phyloP scores from a whole-genome alignment of 2,329 filamentous ascomycete genomes.

The Aspergillus carbonarius region DNA sequence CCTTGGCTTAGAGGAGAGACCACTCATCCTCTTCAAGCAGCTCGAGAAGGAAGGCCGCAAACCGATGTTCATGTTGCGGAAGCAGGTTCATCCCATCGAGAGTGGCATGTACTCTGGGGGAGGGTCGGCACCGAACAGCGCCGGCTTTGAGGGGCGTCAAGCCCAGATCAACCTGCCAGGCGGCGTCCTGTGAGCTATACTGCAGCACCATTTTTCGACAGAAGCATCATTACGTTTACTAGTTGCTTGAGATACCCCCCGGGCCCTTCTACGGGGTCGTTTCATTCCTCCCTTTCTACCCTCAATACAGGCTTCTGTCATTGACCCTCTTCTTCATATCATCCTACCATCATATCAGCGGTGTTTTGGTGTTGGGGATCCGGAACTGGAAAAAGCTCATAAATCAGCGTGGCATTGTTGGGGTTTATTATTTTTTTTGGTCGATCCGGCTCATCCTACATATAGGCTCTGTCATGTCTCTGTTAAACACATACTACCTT shows the following conservation, averaged over 20 bases:
- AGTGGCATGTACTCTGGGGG: slow-evolving; percentile 22
- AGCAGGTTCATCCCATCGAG: slow-evolving; percentile 57
- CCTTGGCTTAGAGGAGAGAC: slow-evolving; percentile 86
- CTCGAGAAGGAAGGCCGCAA: slow-evolving; percentile 96
- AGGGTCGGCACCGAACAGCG: slow-evolving; percentile 32
- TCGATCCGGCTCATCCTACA: background rate
- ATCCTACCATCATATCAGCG: slow-evolving; percentile 1
- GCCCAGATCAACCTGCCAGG: slow-evolving; percentile 35
- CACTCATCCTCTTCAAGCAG: slow-evolving; percentile 94
- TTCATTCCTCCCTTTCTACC: background rate
- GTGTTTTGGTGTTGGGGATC: slow-evolving; percentile 1
- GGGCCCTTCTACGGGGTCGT: background rate
- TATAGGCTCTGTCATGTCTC: background rate
- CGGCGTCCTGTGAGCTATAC: slow-evolving; percentile 28
- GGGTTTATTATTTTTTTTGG: background rate
- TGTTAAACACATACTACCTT: background rate
- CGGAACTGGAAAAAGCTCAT: slow-evolving; percentile 2
- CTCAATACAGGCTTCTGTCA: background rate
- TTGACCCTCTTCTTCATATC: background rate
- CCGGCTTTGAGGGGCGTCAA: slow-evolving; percentile 30
- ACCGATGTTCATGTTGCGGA: slow-evolving; percentile 97
- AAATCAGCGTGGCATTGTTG: background rate
- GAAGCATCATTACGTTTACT: slow-evolving; percentile 7
- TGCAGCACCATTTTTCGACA: background rate
- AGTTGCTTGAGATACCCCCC: slow-evolving; percentile 24